Conservation (phyloP, 2,329 filamentous ascomycete species). For the Fusarium begoniae region DNA sequence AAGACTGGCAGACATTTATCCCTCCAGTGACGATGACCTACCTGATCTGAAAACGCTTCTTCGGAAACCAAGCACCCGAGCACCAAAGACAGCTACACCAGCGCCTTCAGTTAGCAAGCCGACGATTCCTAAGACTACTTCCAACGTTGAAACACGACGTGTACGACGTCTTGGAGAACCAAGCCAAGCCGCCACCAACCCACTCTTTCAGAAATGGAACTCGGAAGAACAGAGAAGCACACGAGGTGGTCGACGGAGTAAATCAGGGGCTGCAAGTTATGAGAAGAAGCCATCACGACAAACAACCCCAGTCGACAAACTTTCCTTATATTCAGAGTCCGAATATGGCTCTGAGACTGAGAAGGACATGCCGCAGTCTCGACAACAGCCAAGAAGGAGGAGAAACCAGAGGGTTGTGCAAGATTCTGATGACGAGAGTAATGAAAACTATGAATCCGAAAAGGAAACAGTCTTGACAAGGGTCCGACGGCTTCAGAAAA, state of each 20-base stretch:
- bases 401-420: conserved; percentile 17
- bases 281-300: conserved; percentile 3
- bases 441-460: conserved; percentile 11
- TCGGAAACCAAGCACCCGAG: conserved; percentile 20
- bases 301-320: neutral
- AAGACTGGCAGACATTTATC: conserved; percentile 42
- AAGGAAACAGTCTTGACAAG: conserved; percentile 32
- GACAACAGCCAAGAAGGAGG: conserved; percentile 8
- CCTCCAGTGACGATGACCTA: conserved; percentile 54
- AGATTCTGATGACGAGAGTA: conserved; percentile 34
- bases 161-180: conserved; percentile 45
- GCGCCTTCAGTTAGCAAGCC: conserved; percentile 20
- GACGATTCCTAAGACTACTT: conserved; percentile 38
- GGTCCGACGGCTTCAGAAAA: conserved; percentile 30
- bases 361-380: conserved; percentile 5
- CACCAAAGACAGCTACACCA: conserved; percentile 19
- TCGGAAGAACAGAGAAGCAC: conserved; percentile 30
- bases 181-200: conserved; percentile 39
- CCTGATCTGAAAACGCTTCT: conserved; percentile 50
- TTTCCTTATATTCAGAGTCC: neutral
- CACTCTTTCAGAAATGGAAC: conserved; percentile 47
- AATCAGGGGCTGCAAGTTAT: neutral
- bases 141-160: conserved; percentile 41
- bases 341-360: conserved; percentile 8
- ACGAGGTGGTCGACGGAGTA: neutral